These are phyloP conservation scores for Scedosporium aurantiacum DNA, from an alignment of 2,329 filamentous ascomycete species.

Conservation along the genomic window DNA sequence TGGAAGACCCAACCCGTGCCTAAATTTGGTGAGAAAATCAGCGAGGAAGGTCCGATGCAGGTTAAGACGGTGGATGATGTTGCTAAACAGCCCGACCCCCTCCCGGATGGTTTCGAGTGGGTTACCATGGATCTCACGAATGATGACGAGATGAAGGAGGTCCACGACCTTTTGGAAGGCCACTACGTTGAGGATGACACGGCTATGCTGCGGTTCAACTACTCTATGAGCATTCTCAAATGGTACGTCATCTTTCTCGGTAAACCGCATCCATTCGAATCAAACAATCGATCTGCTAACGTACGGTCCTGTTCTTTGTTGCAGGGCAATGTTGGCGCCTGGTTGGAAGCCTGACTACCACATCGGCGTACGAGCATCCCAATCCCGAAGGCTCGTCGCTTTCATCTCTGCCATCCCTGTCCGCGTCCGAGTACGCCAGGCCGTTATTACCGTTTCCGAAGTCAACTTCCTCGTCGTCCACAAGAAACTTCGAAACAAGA, in stretches of 20 bases:
- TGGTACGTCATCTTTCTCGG: conserved; percentile 46
- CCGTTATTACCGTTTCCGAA: conserved; percentile 68
- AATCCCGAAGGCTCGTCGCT: conserved; percentile 79
- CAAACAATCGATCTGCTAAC: too few relatives aligned
- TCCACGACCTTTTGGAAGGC: conserved; percentile 80
- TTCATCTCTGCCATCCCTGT: conserved; percentile 94
- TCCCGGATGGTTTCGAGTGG: conserved; percentile 88
- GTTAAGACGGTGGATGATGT: conserved; percentile 69
- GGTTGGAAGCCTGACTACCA: conserved; percentile 95
- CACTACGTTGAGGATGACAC: conserved; percentile 98
- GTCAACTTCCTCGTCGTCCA: conserved; percentile 98
- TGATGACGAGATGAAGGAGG: conserved; percentile 70
- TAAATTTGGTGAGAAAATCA: conserved; percentile 55
- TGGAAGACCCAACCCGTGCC: conserved; percentile 97
- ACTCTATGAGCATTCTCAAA: conserved; percentile 76
- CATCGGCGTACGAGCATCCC: conserved; percentile 75
- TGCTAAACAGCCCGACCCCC: conserved; percentile 60
- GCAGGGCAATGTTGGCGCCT: conserved; percentile 82
- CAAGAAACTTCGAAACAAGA: conserved; percentile 92
- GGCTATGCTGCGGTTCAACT: conserved; percentile 96
- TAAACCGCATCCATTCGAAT: background rate
- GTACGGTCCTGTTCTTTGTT: too few relatives aligned
- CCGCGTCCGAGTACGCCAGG: conserved; percentile 66
- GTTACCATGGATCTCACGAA: conserved; percentile 76
- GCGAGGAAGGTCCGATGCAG: conserved; percentile 74